phyloP scores from a whole-genome alignment of 768 basidiomycete genomes.

The Pulveroboletus frians region DNA sequence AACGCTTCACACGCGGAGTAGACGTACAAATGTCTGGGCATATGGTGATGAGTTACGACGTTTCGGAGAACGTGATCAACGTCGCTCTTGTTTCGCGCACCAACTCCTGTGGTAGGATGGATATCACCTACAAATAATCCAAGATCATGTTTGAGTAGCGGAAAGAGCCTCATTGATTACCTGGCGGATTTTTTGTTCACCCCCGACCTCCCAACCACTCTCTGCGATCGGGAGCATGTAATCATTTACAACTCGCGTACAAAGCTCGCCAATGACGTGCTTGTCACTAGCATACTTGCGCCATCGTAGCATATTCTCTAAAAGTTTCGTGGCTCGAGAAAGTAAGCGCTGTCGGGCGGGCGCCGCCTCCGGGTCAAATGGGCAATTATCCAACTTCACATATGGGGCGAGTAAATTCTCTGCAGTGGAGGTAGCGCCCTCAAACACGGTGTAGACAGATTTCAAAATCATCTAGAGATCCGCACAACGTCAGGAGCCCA shows the following conservation, averaged over 20 bases:
- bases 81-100: slow-evolving; percentile 17
- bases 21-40: slow-evolving; percentile 4
- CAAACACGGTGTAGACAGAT: slow-evolving; percentile 47
- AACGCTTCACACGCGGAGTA: not conserved
- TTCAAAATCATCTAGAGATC: slow-evolving; percentile 50
- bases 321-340: slow-evolving; percentile 60
- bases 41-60: slow-evolving; percentile 9
- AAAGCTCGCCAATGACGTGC: slow-evolving; percentile 51
- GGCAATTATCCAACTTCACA: slow-evolving; percentile 35
- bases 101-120: slow-evolving; percentile 24
- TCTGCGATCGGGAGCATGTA: slow-evolving; percentile 63
- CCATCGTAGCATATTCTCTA: slow-evolving; percentile 73
- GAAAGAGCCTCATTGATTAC: slow-evolving; percentile 34
- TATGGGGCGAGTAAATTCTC: slow-evolving; percentile 49
- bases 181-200: slow-evolving; percentile 56
- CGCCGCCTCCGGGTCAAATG: slow-evolving; percentile 74
- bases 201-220: slow-evolving; percentile 85
- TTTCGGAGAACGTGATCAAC: slow-evolving; percentile 9
- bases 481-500: slow-evolving; percentile 8
- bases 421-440: slow-evolving; percentile 48
- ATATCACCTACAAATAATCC: slow-evolving; percentile 17
- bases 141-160: slow-evolving; percentile 3
- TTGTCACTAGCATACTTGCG: slow-evolving; percentile 62
- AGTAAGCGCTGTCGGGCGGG: slow-evolving; percentile 69
- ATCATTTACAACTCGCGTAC: slow-evolving; percentile 50